These are phyloP conservation scores for Physaria fendleri DNA, from an alignment of 345 rosid species.

Conservation along the genomic window DNA sequence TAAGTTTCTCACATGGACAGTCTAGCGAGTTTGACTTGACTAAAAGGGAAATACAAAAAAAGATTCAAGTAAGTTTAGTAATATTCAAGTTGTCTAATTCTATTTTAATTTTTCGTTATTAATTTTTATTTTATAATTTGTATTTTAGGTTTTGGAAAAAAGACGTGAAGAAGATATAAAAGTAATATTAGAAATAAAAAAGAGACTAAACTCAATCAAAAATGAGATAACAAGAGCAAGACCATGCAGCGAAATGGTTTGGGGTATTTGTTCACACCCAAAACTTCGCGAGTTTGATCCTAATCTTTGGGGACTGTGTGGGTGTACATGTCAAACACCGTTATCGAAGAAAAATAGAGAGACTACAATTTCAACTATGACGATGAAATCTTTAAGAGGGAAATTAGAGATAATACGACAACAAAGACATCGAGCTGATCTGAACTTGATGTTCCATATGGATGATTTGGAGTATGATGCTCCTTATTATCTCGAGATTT, in stretches of 20 bases:
- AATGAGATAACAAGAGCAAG: background rate
- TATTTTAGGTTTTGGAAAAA: background rate
- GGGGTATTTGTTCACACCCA: background rate
- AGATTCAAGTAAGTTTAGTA: too few species aligned
- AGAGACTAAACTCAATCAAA: background rate
- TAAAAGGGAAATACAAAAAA: too few species aligned
- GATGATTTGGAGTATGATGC: background rate
- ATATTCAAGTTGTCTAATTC: too few species aligned
- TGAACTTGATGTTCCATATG: background rate
- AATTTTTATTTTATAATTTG: too few species aligned
- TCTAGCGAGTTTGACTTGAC: background rate
- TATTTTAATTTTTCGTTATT: too few species aligned
- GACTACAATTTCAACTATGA: background rate
- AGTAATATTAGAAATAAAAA: background rate
- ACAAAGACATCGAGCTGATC: background rate
- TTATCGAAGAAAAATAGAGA: background rate
- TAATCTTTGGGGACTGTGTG: background rate
- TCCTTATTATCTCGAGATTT: too few species aligned
- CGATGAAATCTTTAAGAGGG: background rate
- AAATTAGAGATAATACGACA: too few species aligned
- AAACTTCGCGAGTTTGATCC: background rate
- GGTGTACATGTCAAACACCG: background rate
- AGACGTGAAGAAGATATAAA: background rate
- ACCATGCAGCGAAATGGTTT: background rate
- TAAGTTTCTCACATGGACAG: background rate